These are phyloP conservation scores for Ziziphus jujuba DNA, from an alignment of 306 rosid species.

Conservation along the genomic window DNA sequence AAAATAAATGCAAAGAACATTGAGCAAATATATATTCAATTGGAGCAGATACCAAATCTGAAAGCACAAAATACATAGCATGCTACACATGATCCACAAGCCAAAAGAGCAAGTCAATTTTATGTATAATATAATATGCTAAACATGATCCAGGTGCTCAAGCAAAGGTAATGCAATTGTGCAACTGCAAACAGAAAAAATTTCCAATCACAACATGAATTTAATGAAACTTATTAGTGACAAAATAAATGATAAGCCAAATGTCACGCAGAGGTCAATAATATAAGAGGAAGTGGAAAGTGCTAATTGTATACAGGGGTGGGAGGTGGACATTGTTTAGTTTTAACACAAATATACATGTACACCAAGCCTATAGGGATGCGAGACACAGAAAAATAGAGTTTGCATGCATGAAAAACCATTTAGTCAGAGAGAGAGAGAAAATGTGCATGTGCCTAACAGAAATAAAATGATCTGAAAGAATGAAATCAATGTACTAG, in stretches of 20 bases:
- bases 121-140: no score
- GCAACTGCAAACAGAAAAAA: background rate
- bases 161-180: background rate
- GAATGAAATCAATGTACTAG: constrained; percentile 2
- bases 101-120: no score
- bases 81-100: no score
- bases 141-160: background rate
- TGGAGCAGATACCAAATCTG: no score
- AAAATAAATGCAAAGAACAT: no score
- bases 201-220: background rate
- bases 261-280: background rate
- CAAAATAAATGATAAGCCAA: background rate
- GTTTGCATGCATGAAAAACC: background rate
- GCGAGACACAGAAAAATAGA: no score
- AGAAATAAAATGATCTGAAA: background rate
- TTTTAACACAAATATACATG: background rate
- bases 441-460: background rate
- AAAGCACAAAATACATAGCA: no score
- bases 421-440: background rate
- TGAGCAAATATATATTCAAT: no score
- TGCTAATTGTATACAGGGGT: background rate
- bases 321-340: background rate
- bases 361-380: no score
- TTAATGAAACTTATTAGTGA: background rate
- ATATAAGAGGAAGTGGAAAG: background rate